Evolutionary conservation across 257 asterid species (phyloP).

Genomic region (Oldenlandia corymbosa): DNA sequence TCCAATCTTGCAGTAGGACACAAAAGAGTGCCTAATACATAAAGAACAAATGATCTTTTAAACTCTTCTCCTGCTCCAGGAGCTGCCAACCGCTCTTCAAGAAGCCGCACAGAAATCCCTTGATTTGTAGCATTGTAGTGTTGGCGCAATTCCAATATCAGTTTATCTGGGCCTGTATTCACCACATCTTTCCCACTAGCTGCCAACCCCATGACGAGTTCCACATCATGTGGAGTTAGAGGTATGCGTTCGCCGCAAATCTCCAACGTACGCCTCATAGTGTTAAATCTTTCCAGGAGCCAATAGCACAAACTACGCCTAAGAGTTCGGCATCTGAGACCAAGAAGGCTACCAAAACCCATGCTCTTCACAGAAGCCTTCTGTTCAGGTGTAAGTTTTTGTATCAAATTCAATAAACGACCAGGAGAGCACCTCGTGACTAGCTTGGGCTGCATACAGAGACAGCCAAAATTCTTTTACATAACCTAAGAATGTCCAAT

Average conservation of each 20-base stretch:
- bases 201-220: constrained; percentile 92
- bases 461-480: constrained; percentile 5
- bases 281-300: constrained; percentile 84
- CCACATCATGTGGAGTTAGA: constrained; percentile 85
- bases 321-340: constrained; percentile 88
- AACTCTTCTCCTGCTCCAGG: constrained; percentile 98
- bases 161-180: constrained; percentile 90
- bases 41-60: constrained; percentile 90
- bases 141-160: constrained; percentile 74
- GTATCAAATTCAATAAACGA: constrained; percentile 76
- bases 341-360: constrained; percentile 97
- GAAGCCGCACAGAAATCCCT: constrained; percentile 83
- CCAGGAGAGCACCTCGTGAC: constrained; percentile 99
- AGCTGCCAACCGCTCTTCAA: constrained; percentile 81
- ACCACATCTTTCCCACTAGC: constrained; percentile 93
- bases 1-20: constrained; percentile 98
- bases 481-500: background rate
- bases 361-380: constrained; percentile 82
- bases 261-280: constrained; percentile 85
- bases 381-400: constrained; percentile 75
- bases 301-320: constrained; percentile 93
- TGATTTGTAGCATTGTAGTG: constrained; percentile 87
- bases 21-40: constrained; percentile 85
- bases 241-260: constrained; percentile 91
- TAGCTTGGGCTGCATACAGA: constrained; percentile 74